Conservation (phyloP, 139 green algal genomes). For the Micromonas pusilla region DNA sequence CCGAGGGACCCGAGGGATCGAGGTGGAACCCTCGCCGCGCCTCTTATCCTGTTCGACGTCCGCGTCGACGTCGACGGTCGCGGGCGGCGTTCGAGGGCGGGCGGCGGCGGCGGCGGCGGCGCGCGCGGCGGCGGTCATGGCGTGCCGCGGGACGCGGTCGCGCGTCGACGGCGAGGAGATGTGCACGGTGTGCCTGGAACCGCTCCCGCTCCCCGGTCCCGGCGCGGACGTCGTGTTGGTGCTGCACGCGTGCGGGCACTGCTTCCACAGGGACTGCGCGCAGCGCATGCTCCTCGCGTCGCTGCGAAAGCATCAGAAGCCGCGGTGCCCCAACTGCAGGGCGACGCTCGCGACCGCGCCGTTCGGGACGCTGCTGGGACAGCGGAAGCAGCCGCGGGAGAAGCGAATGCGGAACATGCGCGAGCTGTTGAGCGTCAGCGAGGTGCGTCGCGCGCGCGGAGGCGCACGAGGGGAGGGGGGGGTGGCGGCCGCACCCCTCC, state of each 20-base stretch:
- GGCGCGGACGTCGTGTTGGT: background rate
- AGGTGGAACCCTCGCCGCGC: background rate
- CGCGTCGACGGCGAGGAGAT: background rate
- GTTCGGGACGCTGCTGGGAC: background rate
- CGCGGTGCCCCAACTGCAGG: background rate
- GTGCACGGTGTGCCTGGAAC: background rate
- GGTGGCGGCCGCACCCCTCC: too few species aligned
- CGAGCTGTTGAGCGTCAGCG: background rate
- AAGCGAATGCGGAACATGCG: background rate
- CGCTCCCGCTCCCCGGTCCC: background rate
- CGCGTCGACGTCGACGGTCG: background rate
- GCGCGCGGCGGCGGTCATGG: background rate
- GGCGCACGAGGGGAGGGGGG: too few species aligned
- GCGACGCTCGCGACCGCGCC: background rate
- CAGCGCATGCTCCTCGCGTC: background rate
- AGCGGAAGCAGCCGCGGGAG: background rate
- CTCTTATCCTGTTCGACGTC: too few species aligned
- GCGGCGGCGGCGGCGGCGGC: background rate
- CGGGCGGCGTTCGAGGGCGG: background rate
- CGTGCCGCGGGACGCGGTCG: background rate
- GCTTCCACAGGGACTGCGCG: background rate
- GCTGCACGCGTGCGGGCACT: background rate
- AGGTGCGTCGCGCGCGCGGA: background rate
- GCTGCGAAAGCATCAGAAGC: background rate
- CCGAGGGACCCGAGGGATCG: background rate